Evolutionary conservation across 1,139 yeast species (phyloP).

Genomic region (Hyphopichia khmerensis): DNA sequence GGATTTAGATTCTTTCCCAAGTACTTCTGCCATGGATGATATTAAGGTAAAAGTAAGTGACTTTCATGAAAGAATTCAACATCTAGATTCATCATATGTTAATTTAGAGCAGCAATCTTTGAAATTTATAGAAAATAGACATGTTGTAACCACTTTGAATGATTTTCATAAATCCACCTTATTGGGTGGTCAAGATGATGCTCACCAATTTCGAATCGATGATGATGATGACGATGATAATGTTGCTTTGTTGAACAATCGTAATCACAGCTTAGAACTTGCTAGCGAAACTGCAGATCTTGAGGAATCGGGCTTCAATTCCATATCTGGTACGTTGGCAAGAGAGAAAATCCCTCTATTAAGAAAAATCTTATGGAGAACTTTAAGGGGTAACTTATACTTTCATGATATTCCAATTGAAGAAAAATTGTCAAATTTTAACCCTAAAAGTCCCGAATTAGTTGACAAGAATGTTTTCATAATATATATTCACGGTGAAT

Average conservation of each 20-base stretch:
- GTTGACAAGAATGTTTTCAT: conserved; percentile 75
- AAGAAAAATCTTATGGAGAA: conserved; percentile 55
- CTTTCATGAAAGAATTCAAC: conserved; percentile 28
- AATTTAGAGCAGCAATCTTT: conserved; percentile 20
- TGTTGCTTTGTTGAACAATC: conserved; percentile 31
- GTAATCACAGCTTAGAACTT: conserved; percentile 27
- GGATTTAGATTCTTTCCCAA: conserved; percentile 27
- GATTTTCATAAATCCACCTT: conserved; percentile 25
- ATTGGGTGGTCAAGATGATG: conserved; percentile 11
- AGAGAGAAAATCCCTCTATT: conserved; percentile 44
- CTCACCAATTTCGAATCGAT: conserved; percentile 8
- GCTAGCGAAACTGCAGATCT: conserved; percentile 23
- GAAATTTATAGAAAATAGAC: conserved; percentile 32
- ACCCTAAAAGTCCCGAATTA: conserved; percentile 45
- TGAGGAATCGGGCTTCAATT: conserved; percentile 52
- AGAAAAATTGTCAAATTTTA: conserved; percentile 29
- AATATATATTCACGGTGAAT: conserved; percentile 84
- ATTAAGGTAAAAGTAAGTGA: conserved; percentile 19
- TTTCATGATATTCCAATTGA: conserved; percentile 49
- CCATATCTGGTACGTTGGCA: conserved; percentile 51
- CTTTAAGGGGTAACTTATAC: conserved; percentile 53
- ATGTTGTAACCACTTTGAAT: conserved; percentile 29
- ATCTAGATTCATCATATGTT: conserved; percentile 31
- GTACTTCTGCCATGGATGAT: conserved; percentile 32
- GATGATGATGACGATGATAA: conserved; percentile 29